A percentile compares a stretch with the other conserved stretches of the same genome.
These are phyloP conservation scores for Tylopilus sp. DNA, from an alignment of 768 basidiomycete species.

Conservation along the genomic window DNA sequence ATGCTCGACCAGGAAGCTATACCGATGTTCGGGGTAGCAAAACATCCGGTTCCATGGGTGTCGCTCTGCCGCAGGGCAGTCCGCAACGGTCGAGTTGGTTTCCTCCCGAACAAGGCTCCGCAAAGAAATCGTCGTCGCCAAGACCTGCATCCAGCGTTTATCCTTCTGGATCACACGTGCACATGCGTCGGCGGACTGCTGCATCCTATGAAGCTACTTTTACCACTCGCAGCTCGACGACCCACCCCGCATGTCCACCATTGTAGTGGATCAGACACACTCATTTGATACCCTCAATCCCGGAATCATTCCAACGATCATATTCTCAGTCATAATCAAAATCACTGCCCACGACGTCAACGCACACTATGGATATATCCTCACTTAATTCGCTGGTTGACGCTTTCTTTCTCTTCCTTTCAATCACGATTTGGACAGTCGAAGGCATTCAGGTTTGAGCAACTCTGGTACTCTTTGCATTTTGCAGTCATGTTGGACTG, in stretches of 20 bases:
- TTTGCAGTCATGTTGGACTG: constrained; percentile 17
- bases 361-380: constrained; percentile 22
- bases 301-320: constrained; percentile 17
- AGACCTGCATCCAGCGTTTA: constrained; percentile 19
- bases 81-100: constrained; percentile 25
- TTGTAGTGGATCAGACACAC: constrained; percentile 13
- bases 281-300: constrained; percentile 28
- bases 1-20: constrained; percentile 16
- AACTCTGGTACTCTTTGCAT: constrained; percentile 6
- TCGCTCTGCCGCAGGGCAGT: constrained; percentile 6
- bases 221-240: not conserved
- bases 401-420: constrained; percentile 2
- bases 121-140: constrained; percentile 11
- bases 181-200: constrained; percentile 17
- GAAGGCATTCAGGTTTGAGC: constrained; percentile 12
- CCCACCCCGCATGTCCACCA: constrained; percentile 8
- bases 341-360: constrained; percentile 9
- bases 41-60: constrained; percentile 7
- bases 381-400: constrained; percentile 15
- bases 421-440: constrained; percentile 16
- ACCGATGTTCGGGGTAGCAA: constrained; percentile 14
- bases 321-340: constrained; percentile 16
- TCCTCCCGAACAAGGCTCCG: constrained; percentile 15
- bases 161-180: constrained; percentile 6
- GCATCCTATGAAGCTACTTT: constrained; percentile 18